phyloP scores from a whole-genome alignment of 1,139 yeast species.

The Blastobotrys proliferans region DNA sequence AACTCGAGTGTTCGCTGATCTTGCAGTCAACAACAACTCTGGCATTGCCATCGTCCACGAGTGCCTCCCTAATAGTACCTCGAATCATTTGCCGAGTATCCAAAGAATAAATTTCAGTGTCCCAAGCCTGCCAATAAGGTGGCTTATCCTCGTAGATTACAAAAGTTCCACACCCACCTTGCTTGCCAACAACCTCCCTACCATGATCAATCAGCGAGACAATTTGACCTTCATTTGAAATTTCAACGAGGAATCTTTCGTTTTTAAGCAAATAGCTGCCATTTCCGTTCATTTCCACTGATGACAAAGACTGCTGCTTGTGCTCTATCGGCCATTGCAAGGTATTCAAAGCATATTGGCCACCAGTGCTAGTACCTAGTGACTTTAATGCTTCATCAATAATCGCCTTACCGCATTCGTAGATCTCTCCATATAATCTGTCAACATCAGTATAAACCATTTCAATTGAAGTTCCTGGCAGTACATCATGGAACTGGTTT shows the following conservation, averaged over 20 bases:
- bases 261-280: constrained; percentile 61
- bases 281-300: constrained; percentile 37
- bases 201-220: constrained; percentile 55
- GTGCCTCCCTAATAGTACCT: too few relatives aligned
- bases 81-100: constrained; percentile 56
- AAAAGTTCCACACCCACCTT: constrained; percentile 36
- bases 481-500: constrained; percentile 93
- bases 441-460: constrained; percentile 91
- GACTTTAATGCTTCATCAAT: constrained; percentile 49
- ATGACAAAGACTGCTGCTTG: constrained; percentile 19
- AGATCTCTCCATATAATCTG: constrained; percentile 58
- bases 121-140: constrained; percentile 92
- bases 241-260: constrained; percentile 52
- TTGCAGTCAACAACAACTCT: constrained; percentile 56
- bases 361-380: constrained; percentile 33
- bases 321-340: constrained; percentile 54
- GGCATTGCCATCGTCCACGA: too few relatives aligned
- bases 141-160: constrained; percentile 87
- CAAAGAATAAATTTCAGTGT: constrained; percentile 82
- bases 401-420: constrained; percentile 46
- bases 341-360: constrained; percentile 45
- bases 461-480: constrained; percentile 94
- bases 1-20: constrained; percentile 57
- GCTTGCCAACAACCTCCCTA: constrained; percentile 75
- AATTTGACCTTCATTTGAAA: constrained; percentile 63